Conservation (phyloP, 129 eudicot species). For the Erigeron canadensis region DNA sequence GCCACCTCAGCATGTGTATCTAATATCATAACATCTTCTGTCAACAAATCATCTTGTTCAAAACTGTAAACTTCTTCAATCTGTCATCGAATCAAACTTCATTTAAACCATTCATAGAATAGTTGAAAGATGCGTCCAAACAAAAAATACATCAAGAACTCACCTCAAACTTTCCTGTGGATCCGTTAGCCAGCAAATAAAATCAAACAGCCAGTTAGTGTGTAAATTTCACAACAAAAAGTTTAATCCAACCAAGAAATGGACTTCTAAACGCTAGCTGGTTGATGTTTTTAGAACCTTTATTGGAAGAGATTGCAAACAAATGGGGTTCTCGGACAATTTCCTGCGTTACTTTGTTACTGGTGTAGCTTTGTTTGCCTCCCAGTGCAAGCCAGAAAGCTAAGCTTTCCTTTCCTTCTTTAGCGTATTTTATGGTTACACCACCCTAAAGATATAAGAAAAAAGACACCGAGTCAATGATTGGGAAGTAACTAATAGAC, state of each 20-base stretch:
- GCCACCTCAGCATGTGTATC: constrained; percentile 94
- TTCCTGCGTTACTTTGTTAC: constrained; percentile 61
- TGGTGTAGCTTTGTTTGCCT: constrained; percentile 83
- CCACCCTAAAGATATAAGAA: constrained; percentile 54
- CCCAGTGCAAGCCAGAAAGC: constrained; percentile 93
- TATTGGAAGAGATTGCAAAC: constrained; percentile 52
- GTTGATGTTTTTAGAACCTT: constrained; percentile 42
- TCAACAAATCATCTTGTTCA: constrained; percentile 88
- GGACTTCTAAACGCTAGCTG: neutral
- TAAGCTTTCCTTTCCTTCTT: constrained; percentile 97
- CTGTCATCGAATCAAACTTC: constrained; percentile 35
- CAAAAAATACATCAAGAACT: constrained; percentile 20
- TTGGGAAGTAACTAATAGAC: neutral
- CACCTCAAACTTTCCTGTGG: constrained; percentile 88
- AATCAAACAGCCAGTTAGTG: constrained; percentile 36
- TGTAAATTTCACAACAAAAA: constrained; percentile 14
- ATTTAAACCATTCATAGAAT: neutral
- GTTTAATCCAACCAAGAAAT: neutral
- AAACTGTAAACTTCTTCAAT: constrained; percentile 89
- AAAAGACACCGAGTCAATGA: neutral
- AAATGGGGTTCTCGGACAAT: constrained; percentile 84
- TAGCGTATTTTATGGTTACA: constrained; percentile 57
- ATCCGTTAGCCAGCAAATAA: constrained; percentile 36
- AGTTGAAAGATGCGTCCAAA: neutral
- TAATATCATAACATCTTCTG: constrained; percentile 87